Percentiles rank a stretch among this genome's conserved stretches.
phyloP scores from a whole-genome alignment of 169 alveolate genomes.

The Plasmodium falciparum region DNA sequence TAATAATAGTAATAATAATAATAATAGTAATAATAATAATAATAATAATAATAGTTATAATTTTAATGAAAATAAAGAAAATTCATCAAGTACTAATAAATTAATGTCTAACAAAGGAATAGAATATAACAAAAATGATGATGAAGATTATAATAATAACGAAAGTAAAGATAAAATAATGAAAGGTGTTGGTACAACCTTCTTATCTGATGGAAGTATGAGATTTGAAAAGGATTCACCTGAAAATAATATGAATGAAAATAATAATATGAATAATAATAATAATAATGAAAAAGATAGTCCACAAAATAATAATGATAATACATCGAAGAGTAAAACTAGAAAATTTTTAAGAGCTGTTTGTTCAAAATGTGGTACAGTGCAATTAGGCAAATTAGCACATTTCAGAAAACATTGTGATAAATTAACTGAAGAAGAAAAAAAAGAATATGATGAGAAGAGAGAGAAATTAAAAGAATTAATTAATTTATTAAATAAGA shows the following conservation, averaged over 20 bases:
- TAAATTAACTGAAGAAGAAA: conserved; percentile 81
- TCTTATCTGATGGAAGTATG: not conserved
- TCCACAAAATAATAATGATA: conserved; percentile 21
- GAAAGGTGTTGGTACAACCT: not conserved
- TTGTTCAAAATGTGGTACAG: conserved; percentile 82
- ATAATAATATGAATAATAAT: not conserved
- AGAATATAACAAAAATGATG: not conserved
- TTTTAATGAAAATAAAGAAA: too few species aligned
- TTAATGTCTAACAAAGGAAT: not conserved
- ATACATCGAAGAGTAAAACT: conserved; percentile 36
- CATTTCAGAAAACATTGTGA: conserved; percentile 87
- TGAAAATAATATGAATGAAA: conserved; percentile 19
- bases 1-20: too few species aligned
- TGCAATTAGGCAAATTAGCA: conserved; percentile 78
- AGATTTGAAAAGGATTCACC: conserved; percentile 1
- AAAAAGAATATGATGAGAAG: conserved; percentile 82
- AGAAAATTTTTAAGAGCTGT: conserved; percentile 78
- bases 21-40: too few species aligned
- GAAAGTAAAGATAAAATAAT: not conserved
- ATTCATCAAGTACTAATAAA: too few species aligned
- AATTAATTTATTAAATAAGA: conserved; percentile 33
- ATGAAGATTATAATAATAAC: not conserved
- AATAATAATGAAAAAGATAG: conserved; percentile 22
- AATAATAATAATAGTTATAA: too few species aligned
- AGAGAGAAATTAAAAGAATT: conserved; percentile 69